A percentile compares a stretch with the other conserved stretches of the same genome.
phyloP scores from a whole-genome alignment of 2,329 filamentous ascomycete species.

The Anthostomella pinea region DNA sequence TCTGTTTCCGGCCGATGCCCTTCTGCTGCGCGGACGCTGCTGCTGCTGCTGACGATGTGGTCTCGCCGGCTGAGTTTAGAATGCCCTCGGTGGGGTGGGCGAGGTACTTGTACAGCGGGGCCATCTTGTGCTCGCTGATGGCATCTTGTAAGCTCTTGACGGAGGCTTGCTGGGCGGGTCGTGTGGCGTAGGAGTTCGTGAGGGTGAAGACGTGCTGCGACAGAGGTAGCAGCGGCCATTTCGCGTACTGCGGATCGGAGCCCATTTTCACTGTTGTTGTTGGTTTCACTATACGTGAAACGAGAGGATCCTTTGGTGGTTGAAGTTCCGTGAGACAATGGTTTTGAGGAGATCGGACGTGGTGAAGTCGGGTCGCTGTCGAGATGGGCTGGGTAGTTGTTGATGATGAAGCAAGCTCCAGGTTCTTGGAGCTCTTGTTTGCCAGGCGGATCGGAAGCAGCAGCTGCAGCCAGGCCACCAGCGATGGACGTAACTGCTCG shows the following conservation, averaged over 20 bases:
- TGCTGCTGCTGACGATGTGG: slow-evolving; percentile 45
- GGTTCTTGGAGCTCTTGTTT: slow-evolving; percentile 8
- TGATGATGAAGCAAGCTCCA: neutral
- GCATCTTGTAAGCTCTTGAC: slow-evolving; percentile 76
- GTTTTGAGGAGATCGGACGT: slow-evolving; percentile 1
- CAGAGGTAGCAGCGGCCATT: slow-evolving; percentile 78
- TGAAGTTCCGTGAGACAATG: neutral
- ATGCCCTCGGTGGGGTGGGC: slow-evolving; percentile 80
- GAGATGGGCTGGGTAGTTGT: neutral
- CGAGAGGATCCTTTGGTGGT: too few relatives aligned
- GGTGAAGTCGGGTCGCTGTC: slow-evolving; percentile 1
- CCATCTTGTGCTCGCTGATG: slow-evolving; percentile 82
- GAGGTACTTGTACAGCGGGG: slow-evolving; percentile 79
- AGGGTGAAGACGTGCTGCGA: slow-evolving; percentile 84
- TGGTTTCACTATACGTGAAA: too few relatives aligned
- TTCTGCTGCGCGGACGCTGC: slow-evolving; percentile 47
- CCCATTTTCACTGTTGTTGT: slow-evolving; percentile 54
- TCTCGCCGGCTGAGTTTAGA: slow-evolving; percentile 73
- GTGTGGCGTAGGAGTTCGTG: slow-evolving; percentile 73
- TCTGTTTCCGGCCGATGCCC: slow-evolving; percentile 64
- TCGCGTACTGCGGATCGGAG: slow-evolving; percentile 80
- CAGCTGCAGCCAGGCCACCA: slow-evolving; percentile 26
- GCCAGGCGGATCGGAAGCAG: slow-evolving; percentile 2
- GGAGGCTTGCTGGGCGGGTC: slow-evolving; percentile 64
- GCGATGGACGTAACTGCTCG: slow-evolving; percentile 24